Evolutionary conservation across 1,139 yeast species (phyloP).

Genomic region (Geotrichum restrictum): DNA sequence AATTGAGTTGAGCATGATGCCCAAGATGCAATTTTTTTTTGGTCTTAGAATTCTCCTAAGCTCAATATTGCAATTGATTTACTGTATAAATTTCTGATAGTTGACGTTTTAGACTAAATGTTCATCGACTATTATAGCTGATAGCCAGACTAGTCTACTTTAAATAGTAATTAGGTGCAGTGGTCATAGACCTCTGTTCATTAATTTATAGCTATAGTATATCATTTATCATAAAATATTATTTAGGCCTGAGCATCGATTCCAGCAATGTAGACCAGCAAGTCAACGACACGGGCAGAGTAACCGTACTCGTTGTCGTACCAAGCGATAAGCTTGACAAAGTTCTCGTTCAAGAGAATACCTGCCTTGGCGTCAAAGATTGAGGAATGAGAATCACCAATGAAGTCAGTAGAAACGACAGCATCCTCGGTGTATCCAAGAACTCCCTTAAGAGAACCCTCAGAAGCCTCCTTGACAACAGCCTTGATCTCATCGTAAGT

Average conservation of each 20-base stretch:
- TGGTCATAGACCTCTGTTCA: no score
- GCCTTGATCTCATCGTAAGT: constrained; percentile 72
- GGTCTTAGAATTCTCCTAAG: no score
- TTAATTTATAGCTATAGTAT: no score
- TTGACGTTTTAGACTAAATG: no score
- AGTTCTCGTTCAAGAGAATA: constrained; percentile 74
- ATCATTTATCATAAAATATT: no score
- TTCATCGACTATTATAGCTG: no score
- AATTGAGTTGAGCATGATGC: no score
- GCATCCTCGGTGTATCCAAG: constrained; percentile 83
- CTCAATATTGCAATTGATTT: no score
- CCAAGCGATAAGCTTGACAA: constrained; percentile 84
- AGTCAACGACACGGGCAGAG: constrained; percentile 89
- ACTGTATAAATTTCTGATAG: no score
- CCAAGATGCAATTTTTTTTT: no score
- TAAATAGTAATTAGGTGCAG: no score
- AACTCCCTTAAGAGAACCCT: constrained; percentile 68
- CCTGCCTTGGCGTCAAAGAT: constrained; percentile 85
- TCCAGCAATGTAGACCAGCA: constrained; percentile 70
- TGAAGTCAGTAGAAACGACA: constrained; percentile 81
- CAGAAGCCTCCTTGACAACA: constrained; percentile 60
- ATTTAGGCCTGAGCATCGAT: constrained; percentile 17
- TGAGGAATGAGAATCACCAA: constrained; percentile 72
- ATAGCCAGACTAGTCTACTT: no score
- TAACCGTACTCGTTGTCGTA: constrained; percentile 90